A percentile compares a stretch with the other conserved stretches of the same genome.
phyloP scores from a whole-genome alignment of 371 early-diverging fungal species.

The Lichtheimia hyalospora region DNA sequence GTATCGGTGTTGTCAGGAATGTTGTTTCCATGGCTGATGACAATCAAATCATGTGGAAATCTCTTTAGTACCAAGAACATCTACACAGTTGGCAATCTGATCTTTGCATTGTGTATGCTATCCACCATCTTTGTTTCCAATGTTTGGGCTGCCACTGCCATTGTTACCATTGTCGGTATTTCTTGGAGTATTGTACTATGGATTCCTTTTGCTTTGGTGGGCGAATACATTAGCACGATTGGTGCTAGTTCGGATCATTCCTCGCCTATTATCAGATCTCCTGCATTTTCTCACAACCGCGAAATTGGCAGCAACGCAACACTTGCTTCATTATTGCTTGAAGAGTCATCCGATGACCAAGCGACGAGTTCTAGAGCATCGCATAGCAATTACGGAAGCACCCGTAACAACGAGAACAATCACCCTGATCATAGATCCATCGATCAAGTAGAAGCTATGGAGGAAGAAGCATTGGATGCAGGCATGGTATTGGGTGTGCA shows the following conservation, averaged over 20 bases:
- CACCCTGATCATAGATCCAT: not conserved
- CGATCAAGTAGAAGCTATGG: not conserved
- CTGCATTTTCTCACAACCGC: not conserved
- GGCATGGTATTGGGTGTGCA: conserved; percentile 71
- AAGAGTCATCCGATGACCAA: too few species aligned
- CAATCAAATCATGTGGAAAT: conserved; percentile 13
- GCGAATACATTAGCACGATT: conserved; percentile 48
- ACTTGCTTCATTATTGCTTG: not conserved
- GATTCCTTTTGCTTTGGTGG: conserved; percentile 72
- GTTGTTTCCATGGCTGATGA: conserved; percentile 45
- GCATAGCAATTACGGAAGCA: not conserved
- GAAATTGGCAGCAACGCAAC: conserved; percentile 3
- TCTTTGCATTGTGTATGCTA: conserved; percentile 50
- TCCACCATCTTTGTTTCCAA: conserved; percentile 46
- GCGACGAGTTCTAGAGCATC: too few species aligned
- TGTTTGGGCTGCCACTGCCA: conserved; percentile 38
- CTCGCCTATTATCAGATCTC: not conserved
- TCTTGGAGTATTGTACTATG: conserved; percentile 68
- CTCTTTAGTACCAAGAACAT: conserved; percentile 41
- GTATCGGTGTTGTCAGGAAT: conserved; percentile 56
- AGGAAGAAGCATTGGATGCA: conserved; percentile 19
- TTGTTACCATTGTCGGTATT: conserved; percentile 61
- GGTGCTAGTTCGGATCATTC: not conserved
- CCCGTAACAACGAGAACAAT: not conserved
- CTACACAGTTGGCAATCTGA: conserved; percentile 46